These are phyloP conservation scores for Plectranthus barbatus DNA, from an alignment of 257 asterid species.

Conservation along the genomic window DNA sequence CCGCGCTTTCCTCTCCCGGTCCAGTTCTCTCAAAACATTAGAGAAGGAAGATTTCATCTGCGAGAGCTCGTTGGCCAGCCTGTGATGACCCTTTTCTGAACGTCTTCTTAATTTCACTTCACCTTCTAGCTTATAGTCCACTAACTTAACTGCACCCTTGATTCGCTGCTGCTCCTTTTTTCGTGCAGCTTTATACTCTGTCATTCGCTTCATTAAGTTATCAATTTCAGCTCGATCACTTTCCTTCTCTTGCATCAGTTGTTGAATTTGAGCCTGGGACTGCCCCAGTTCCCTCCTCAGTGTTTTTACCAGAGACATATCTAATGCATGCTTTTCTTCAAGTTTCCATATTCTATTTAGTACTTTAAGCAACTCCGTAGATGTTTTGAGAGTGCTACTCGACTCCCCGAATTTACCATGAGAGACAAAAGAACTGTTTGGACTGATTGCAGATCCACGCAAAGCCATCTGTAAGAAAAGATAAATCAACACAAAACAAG, in stretches of 20 bases:
- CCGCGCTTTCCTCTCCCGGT: slow-evolving; percentile 54
- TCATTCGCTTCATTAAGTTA: slow-evolving; percentile 32
- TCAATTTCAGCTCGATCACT: slow-evolving; percentile 38
- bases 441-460: slow-evolving; percentile 25
- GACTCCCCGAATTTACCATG: slow-evolving; percentile 44
- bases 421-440: slow-evolving; percentile 29
- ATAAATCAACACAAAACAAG: too few species aligned
- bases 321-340: slow-evolving; percentile 67
- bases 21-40: slow-evolving; percentile 42
- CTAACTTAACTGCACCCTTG: slow-evolving; percentile 27
- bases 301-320: slow-evolving; percentile 50
- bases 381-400: slow-evolving; percentile 52
- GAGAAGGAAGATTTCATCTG: slow-evolving; percentile 41
- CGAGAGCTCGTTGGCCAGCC: slow-evolving; percentile 46
- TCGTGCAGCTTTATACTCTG: slow-evolving; percentile 32
- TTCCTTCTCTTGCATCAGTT: slow-evolving; percentile 47
- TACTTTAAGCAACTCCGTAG: slow-evolving; percentile 71
- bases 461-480: slow-evolving; percentile 48
- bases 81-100: slow-evolving; percentile 45
- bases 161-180: slow-evolving; percentile 30
- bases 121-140: slow-evolving; percentile 39
- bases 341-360: slow-evolving; percentile 88
- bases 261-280: slow-evolving; percentile 36
- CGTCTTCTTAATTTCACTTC: slow-evolving; percentile 52
- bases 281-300: slow-evolving; percentile 51